Percentiles rank a stretch among this genome's conserved stretches.
Evolutionary conservation across 2,329 filamentous ascomycete genomes (phyloP).

Genomic region (Metarhizium anisopliae): DNA sequence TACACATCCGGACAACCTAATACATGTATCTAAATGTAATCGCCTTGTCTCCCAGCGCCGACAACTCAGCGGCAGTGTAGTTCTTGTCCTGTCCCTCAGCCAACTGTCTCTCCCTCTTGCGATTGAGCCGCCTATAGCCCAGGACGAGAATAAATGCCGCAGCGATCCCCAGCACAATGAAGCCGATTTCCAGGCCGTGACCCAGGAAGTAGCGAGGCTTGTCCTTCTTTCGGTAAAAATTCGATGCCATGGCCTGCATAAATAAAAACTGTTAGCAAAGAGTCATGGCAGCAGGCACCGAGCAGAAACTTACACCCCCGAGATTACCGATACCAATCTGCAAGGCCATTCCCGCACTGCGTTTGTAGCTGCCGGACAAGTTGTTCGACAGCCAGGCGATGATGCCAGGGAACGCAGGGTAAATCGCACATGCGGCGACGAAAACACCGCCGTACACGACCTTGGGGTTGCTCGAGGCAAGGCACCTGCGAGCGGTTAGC

Average conservation of each 20-base stretch:
- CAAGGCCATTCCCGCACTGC: slow-evolving; percentile 54
- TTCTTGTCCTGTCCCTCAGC: slow-evolving; percentile 29
- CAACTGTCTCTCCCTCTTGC: slow-evolving; percentile 40
- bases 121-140: slow-evolving; percentile 50
- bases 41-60: slow-evolving; percentile 50
- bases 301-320: slow-evolving; percentile 30
- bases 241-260: slow-evolving; percentile 56
- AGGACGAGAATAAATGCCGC: slow-evolving; percentile 35
- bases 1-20: slow-evolving; percentile 11
- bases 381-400: slow-evolving; percentile 78
- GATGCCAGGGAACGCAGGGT: slow-evolving; percentile 69
- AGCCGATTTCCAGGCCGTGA: slow-evolving; percentile 40
- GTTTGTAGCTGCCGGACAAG: slow-evolving; percentile 57
- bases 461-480: slow-evolving; percentile 45
- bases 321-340: slow-evolving; percentile 55
- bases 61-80: slow-evolving; percentile 39
- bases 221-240: slow-evolving; percentile 54
- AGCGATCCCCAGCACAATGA: slow-evolving; percentile 35
- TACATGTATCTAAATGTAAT: slow-evolving; percentile 55
- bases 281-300: neutral
- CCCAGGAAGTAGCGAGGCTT: slow-evolving; percentile 40
- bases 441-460: slow-evolving; percentile 69
- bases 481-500: slow-evolving; percentile 36
- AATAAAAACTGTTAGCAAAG: neutral
- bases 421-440: slow-evolving; percentile 68